Evolutionary conservation across 2,329 filamentous ascomycete species (phyloP).

Genomic region (Aspergillus sp.): DNA sequence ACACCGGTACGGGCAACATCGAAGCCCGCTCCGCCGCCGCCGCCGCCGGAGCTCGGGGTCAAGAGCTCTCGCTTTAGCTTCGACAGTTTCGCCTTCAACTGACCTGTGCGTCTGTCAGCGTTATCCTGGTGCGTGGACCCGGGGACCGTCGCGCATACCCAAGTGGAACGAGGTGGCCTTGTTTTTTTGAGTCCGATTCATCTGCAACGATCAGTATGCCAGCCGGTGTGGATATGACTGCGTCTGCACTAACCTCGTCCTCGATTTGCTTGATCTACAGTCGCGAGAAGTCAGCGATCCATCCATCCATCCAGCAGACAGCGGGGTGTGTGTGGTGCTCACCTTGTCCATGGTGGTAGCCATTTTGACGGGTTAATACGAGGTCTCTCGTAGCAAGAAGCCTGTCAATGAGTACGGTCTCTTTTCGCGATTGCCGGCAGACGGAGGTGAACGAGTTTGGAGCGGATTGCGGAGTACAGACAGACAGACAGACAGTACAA

Average conservation of each 20-base stretch:
- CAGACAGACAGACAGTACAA: constrained; percentile 8
- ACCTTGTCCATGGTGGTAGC: constrained; percentile 97
- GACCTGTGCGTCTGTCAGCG: constrained; percentile 40
- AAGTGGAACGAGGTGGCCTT: constrained; percentile 91
- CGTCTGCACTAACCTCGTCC: constrained; percentile 62
- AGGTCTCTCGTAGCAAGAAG: constrained; percentile 11
- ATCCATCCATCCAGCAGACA: constrained; percentile 5
- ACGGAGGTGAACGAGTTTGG: too few relatives aligned
- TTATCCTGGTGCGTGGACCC: constrained; percentile 3
- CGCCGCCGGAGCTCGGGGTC: constrained; percentile 68
- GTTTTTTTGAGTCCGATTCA: constrained; percentile 96
- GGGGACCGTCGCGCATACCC: constrained; percentile 39
- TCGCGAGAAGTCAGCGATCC: constrained; percentile 23
- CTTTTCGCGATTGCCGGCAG: background rate
- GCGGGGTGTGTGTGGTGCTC: constrained; percentile 18
- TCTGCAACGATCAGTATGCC: constrained; percentile 42
- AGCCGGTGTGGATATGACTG: too few relatives aligned
- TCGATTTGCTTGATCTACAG: constrained; percentile 89
- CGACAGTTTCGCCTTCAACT: constrained; percentile 94
- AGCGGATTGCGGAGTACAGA: background rate
- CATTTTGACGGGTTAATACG: constrained; percentile 52
- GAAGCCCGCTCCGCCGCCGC: constrained; percentile 84
- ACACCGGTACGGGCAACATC: constrained; percentile 97
- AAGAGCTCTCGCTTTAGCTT: constrained; percentile 95
- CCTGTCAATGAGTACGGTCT: constrained; percentile 3